A percentile compares a stretch with the other conserved stretches of the same genome.
These are phyloP conservation scores for Kodamaea plutei DNA, from an alignment of 1,139 yeast genomes.

Conservation along the genomic window DNA sequence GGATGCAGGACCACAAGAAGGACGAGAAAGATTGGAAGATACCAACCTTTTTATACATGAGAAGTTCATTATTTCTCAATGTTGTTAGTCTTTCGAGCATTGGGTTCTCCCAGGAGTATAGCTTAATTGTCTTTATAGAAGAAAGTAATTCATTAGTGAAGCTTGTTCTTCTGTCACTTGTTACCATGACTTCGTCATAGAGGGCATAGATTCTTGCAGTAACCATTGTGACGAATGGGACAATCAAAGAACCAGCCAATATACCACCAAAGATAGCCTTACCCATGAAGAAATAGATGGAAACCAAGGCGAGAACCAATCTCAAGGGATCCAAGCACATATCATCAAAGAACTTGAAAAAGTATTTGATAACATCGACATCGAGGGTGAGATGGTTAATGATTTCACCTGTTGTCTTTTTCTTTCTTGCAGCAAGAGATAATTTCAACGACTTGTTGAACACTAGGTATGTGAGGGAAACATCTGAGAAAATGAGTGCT, in stretches of 20 bases:
- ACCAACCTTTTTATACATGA: conserved; percentile 27
- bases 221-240: conserved; percentile 31
- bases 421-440: conserved; percentile 35
- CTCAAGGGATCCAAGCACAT: conserved; percentile 29
- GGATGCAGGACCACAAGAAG: conserved; percentile 37
- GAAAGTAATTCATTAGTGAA: conserved; percentile 37
- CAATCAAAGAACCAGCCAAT: conserved; percentile 27
- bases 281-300: conserved; percentile 30
- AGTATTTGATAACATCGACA: conserved; percentile 22
- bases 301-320: conserved; percentile 23
- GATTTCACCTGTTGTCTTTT: conserved; percentile 38
- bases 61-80: conserved; percentile 34
- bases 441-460: conserved; percentile 33
- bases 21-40: conserved; percentile 27
- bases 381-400: conserved; percentile 39
- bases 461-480: conserved; percentile 28
- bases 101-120: conserved; percentile 40
- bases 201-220: conserved; percentile 24
- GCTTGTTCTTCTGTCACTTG: conserved; percentile 35
- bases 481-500: conserved; percentile 15
- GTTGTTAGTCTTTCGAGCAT: conserved; percentile 31
- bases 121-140: conserved; percentile 37
- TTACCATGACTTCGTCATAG: conserved; percentile 24
- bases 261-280: conserved; percentile 36
- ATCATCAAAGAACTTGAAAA: conserved; percentile 24